These are phyloP conservation scores for Candida sanyaensis DNA, from an alignment of 1,139 yeast genomes.

Conservation along the genomic window DNA sequence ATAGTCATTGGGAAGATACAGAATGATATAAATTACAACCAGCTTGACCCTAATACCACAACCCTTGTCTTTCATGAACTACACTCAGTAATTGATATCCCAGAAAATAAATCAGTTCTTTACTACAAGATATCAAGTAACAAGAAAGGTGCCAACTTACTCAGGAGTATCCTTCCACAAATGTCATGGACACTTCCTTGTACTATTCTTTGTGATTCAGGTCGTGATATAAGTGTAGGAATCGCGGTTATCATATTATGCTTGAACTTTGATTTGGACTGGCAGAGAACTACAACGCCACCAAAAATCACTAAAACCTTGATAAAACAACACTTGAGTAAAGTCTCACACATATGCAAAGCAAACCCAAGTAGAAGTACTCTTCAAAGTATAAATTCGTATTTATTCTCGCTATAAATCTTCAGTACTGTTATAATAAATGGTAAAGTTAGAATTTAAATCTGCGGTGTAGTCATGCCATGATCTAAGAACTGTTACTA, in stretches of 20 bases:
- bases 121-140: conserved; percentile 41
- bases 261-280: conserved; percentile 41
- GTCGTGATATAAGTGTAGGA: conserved; percentile 67
- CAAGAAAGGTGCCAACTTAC: conserved; percentile 63
- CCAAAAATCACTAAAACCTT: conserved; percentile 47
- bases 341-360: conserved; percentile 43
- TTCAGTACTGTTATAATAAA: conserved; percentile 15
- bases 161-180: conserved; percentile 45
- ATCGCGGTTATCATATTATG: conserved; percentile 56
- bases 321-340: conserved; percentile 59
- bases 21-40: conserved; percentile 15
- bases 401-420: conserved; percentile 18
- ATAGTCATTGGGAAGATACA: conserved; percentile 32
- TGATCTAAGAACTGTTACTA: conserved; percentile 1
- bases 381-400: conserved; percentile 62
- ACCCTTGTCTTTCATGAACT: conserved; percentile 29
- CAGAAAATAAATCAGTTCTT: conserved; percentile 17
- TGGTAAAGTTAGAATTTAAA: conserved; percentile 11
- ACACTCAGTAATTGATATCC: conserved; percentile 19
- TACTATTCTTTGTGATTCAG: conserved; percentile 61
- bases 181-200: conserved; percentile 20
- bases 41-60: conserved; percentile 15
- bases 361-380: conserved; percentile 80
- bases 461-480: conserved; percentile 13
- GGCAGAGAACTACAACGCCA: conserved; percentile 24